Conservation (phyloP, 129 eudicot species). For the Scalesia atractyloides region DNA sequence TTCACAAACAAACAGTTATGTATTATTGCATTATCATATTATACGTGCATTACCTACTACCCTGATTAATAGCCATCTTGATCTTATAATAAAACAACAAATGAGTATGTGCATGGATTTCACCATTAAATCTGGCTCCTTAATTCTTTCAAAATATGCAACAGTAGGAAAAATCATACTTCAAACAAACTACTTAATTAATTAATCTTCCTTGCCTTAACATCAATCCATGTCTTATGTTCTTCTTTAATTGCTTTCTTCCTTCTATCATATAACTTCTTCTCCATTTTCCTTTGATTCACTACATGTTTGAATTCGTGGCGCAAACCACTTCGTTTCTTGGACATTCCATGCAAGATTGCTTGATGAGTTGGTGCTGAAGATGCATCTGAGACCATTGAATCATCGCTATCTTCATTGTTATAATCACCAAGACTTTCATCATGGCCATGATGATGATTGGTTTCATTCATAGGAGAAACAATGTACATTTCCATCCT, state of each 20-base stretch:
- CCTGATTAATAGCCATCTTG: too few species aligned
- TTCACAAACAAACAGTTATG: too few species aligned
- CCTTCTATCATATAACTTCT: slow-evolving; percentile 38
- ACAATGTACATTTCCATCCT: slow-evolving; percentile 82
- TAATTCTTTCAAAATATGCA: slow-evolving; percentile 1
- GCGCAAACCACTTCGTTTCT: slow-evolving; percentile 23
- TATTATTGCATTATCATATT: too few species aligned
- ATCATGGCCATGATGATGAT: slow-evolving; percentile 13
- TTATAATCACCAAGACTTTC: slow-evolving; percentile 27
- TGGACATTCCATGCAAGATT: slow-evolving; percentile 25
- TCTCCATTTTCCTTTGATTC: slow-evolving; percentile 45
- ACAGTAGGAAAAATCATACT: not conserved
- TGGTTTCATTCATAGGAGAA: slow-evolving; percentile 46
- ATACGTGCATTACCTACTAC: too few species aligned
- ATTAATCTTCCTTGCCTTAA: slow-evolving; percentile 41
- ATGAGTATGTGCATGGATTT: slow-evolving; percentile 22
- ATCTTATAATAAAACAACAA: not conserved
- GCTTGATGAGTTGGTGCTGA: slow-evolving; percentile 62
- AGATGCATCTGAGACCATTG: slow-evolving; percentile 84
- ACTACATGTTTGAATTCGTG: slow-evolving; percentile 32
- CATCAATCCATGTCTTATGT: slow-evolving; percentile 20
- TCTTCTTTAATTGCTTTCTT: slow-evolving; percentile 42
- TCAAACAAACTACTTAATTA: slow-evolving; percentile 24
- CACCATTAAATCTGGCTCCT: slow-evolving; percentile 16
- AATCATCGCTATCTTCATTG: slow-evolving; percentile 65